Evolutionary conservation across 2,329 filamentous ascomycete genomes (phyloP).

Genomic region (Fusarium sp.): DNA sequence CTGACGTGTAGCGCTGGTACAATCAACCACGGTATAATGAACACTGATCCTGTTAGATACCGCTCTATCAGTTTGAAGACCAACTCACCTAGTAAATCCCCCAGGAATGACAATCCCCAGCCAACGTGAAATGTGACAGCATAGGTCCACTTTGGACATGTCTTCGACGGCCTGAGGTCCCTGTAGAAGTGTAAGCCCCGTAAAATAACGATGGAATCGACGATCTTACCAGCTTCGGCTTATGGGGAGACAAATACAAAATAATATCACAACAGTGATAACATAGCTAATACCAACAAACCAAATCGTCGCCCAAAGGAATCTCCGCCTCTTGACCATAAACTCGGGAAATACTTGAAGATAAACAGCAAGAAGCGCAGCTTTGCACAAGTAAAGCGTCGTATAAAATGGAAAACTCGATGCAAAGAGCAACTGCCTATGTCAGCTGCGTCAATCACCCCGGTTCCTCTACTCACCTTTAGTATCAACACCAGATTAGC

Average conservation of each 20-base stretch:
- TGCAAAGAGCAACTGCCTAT: slow-evolving; percentile 17
- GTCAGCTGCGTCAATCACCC: not conserved
- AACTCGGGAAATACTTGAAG: slow-evolving; percentile 17
- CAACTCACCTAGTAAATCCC: slow-evolving; percentile 7
- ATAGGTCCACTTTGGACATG: not conserved
- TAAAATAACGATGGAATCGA: no score
- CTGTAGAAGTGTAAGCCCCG: not conserved
- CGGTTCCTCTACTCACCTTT: not conserved
- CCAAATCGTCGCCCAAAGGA: slow-evolving; percentile 20
- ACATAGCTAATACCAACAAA: not conserved
- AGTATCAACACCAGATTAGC: not conserved
- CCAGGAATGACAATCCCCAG: slow-evolving; percentile 21
- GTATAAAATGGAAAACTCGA: slow-evolving; percentile 31
- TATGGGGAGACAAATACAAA: slow-evolving; percentile 6
- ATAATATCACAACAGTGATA: not conserved
- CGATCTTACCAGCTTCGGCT: slow-evolving; percentile 3
- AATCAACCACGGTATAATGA: slow-evolving; percentile 22
- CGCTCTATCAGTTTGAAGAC: fast-evolving
- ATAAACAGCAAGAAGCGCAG: slow-evolving; percentile 27
- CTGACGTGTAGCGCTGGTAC: slow-evolving; percentile 11
- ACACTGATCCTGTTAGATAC: not conserved
- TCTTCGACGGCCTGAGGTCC: not conserved
- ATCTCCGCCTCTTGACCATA: slow-evolving; percentile 23
- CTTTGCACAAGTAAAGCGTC: slow-evolving; percentile 36
- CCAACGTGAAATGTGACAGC: slow-evolving; percentile 15